Conservation (phyloP, 768 basidiomycete species). For the Podaxis sp. region DNA sequence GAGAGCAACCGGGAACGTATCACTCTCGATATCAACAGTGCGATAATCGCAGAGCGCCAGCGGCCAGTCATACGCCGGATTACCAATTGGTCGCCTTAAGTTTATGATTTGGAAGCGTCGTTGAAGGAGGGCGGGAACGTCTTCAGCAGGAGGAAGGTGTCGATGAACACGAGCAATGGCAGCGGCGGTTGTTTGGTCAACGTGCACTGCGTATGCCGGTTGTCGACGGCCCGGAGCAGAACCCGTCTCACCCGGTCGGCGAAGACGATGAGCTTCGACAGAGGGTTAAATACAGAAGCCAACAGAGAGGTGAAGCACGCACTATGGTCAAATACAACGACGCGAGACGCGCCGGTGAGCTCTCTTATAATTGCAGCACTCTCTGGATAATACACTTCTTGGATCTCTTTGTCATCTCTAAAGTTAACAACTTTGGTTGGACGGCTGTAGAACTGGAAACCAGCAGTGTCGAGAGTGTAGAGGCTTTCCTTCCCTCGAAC, state of each 20-base stretch:
- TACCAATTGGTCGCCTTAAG: slow-evolving; percentile 39
- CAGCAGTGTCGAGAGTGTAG: slow-evolving; percentile 41
- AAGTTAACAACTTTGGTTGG: slow-evolving; percentile 43
- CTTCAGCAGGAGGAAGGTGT: slow-evolving; percentile 19
- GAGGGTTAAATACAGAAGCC: not conserved
- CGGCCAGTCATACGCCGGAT: slow-evolving; percentile 34
- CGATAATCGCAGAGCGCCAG: slow-evolving; percentile 38
- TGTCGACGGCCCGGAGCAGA: slow-evolving; percentile 13
- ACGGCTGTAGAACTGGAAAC: slow-evolving; percentile 38
- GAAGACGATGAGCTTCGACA: slow-evolving; percentile 13
- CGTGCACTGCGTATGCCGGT: slow-evolving; percentile 25
- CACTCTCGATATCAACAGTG: slow-evolving; percentile 31
- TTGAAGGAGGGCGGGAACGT: slow-evolving; percentile 29
- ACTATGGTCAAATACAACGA: slow-evolving; percentile 63
- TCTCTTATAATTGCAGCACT: slow-evolving; percentile 50
- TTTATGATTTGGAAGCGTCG: slow-evolving; percentile 45
- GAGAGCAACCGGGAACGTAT: slow-evolving; percentile 39
- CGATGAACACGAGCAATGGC: slow-evolving; percentile 31
- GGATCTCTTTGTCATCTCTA: slow-evolving; percentile 31
- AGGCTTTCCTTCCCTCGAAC: slow-evolving; percentile 44
- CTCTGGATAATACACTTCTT: slow-evolving; percentile 54
- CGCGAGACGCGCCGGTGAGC: slow-evolving; percentile 50
- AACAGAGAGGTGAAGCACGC: slow-evolving; percentile 16
- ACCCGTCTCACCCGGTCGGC: slow-evolving; percentile 13
- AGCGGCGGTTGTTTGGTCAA: slow-evolving; percentile 34